phyloP scores from a whole-genome alignment of 2,329 filamentous ascomycete genomes.

The Sporothrix pseudoabietina region DNA sequence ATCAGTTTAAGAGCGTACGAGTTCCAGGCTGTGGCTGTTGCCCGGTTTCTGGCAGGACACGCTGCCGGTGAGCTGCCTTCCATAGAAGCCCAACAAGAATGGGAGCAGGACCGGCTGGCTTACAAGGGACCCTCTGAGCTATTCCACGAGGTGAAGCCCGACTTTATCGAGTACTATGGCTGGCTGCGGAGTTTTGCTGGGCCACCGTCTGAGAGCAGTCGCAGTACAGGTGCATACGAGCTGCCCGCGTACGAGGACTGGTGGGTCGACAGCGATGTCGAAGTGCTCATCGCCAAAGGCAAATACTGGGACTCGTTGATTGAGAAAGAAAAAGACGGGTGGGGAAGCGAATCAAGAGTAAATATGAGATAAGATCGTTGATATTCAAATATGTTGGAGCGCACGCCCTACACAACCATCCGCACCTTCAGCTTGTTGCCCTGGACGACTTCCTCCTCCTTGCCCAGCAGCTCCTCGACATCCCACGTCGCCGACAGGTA shows the following conservation, averaged over 20 bases:
- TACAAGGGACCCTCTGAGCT: conserved; percentile 12
- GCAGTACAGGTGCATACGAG: conserved; percentile 18
- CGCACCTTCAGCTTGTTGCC: conserved; percentile 35
- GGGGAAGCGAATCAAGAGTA: not conserved
- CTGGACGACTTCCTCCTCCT: conserved; percentile 34
- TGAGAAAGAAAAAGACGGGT: not conserved
- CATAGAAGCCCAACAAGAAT: conserved; percentile 52
- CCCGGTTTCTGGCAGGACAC: not conserved
- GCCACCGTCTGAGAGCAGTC: not conserved
- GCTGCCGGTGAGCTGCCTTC: not conserved
- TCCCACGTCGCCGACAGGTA: conserved; percentile 37
- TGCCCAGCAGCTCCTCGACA: conserved; percentile 35
- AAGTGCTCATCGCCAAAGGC: conserved; percentile 27
- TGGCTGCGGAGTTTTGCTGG: conserved; percentile 27
- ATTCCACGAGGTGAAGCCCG: conserved; percentile 29
- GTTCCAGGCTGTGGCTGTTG: not conserved
- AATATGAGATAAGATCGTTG: not conserved
- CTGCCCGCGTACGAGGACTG: conserved; percentile 22
- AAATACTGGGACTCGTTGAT: conserved; percentile 26
- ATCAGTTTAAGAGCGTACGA: conserved; percentile 70
- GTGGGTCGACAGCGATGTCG: conserved; percentile 26
- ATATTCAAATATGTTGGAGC: not conserved
- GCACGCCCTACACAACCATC: conserved; percentile 29
- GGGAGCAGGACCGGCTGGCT: conserved; percentile 59
- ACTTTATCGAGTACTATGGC: conserved; percentile 25